Evolutionary conservation across 1,284 basidiomycete species (phyloP).

Genomic region (Neolentinus lepideus): DNA sequence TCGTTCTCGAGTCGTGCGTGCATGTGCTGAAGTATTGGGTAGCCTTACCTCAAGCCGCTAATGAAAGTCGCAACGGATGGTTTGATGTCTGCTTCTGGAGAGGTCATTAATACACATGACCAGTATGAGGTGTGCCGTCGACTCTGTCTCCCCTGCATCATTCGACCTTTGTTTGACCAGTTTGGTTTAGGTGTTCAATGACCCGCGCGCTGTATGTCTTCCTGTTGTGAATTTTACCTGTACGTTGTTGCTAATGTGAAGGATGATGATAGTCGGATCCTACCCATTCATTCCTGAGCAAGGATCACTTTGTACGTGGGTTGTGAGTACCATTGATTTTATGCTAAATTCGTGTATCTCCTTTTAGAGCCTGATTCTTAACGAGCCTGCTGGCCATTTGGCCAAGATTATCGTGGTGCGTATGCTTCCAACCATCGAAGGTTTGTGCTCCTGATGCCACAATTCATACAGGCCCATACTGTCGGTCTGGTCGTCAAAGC

Average conservation of each 20-base stretch:
- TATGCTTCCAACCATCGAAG: conserved; percentile 12
- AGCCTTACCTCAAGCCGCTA: conserved; percentile 76
- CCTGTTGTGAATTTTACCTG: background rate
- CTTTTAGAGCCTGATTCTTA: conserved; percentile 60
- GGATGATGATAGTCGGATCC: conserved; percentile 60
- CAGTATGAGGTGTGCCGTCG: conserved; percentile 57
- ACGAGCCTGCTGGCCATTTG: conserved; percentile 74
- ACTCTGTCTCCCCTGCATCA: background rate
- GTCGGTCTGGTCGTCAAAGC: conserved; percentile 68
- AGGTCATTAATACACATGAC: conserved; percentile 75
- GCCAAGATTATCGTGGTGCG: conserved; percentile 64
- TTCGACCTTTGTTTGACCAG: background rate
- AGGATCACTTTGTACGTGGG: conserved; percentile 68
- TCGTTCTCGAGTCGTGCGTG: no score
- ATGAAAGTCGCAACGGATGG: conserved; percentile 59
- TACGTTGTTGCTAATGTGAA: conserved; percentile 4
- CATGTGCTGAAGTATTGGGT: conserved; percentile 6
- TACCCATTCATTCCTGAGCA: conserved; percentile 78
- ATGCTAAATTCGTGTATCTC: background rate
- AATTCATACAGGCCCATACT: conserved; percentile 40
- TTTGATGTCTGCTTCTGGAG: conserved; percentile 55
- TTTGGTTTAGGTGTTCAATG: conserved; percentile 58
- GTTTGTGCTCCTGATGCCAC: conserved; percentile 5
- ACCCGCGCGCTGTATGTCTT: conserved; percentile 58
- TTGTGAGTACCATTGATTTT: no score